These are phyloP conservation scores for Picea sitchensis DNA, from an alignment of 75 land plant species.

Conservation along the genomic window DNA sequence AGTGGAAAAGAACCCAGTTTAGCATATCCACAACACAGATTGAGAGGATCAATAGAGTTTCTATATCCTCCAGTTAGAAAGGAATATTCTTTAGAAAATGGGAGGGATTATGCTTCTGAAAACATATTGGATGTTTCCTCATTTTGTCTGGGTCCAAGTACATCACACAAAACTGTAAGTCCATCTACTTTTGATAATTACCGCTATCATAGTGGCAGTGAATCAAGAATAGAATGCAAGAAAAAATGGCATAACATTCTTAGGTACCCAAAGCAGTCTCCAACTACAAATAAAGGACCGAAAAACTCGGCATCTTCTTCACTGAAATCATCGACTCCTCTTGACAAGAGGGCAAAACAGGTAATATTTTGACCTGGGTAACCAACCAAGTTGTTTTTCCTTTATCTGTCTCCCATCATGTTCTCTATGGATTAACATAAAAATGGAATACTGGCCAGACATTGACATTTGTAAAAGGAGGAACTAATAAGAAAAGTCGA, in stretches of 20 bases:
- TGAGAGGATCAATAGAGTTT: not conserved
- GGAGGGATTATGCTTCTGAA: not conserved
- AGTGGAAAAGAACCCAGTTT: not conserved
- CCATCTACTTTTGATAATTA: slow-evolving; percentile 7
- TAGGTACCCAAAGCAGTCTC: not conserved
- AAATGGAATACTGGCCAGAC: not conserved
- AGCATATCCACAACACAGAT: not conserved
- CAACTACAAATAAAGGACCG: too few relatives aligned
- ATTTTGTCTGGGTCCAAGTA: not conserved
- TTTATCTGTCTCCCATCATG: too few relatives aligned
- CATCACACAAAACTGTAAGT: not conserved
- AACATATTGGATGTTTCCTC: not conserved
- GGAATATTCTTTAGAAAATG: not conserved
- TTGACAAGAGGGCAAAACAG: slow-evolving; percentile 6
- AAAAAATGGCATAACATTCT: slow-evolving; percentile 7
- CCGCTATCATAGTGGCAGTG: not conserved
- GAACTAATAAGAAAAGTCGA: not conserved
- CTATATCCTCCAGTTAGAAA: not conserved
- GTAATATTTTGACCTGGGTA: not conserved
- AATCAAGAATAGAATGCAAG: slow-evolving; percentile 12
- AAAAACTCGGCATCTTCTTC: not conserved
- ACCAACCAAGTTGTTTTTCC: not conserved
- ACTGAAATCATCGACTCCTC: slow-evolving; percentile 2
- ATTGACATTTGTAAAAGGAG: slow-evolving; percentile 9
- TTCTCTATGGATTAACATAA: too few relatives aligned